Evolutionary conservation across 2,329 filamentous ascomycete genomes (phyloP).

Genomic region (Alternaria angustiovoidea): DNA sequence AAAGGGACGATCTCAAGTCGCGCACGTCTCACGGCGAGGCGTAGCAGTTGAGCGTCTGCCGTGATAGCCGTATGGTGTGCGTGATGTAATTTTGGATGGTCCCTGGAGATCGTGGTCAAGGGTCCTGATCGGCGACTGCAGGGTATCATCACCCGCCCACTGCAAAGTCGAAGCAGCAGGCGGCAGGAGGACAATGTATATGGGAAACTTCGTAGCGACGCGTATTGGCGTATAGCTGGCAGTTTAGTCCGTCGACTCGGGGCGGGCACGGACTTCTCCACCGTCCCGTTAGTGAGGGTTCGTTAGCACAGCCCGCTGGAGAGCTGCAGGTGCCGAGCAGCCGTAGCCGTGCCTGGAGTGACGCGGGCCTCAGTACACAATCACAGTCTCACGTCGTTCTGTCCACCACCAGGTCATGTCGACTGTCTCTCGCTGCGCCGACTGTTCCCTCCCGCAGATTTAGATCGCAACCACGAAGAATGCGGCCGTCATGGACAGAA

Average conservation of each 20-base stretch:
- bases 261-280: constrained; percentile 16
- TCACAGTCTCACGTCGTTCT: constrained; percentile 8
- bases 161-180: not conserved
- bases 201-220: not conserved
- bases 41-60: not conserved
- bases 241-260: not conserved
- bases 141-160: not conserved
- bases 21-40: constrained; percentile 11
- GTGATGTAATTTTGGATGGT: constrained; percentile 12
- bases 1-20: constrained; percentile 7
- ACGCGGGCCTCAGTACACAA: constrained; percentile 17
- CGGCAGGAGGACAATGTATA: not conserved
- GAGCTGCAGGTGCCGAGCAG: constrained; percentile 14
- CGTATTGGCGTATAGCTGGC: constrained; percentile 1
- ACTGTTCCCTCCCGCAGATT: constrained; percentile 34
- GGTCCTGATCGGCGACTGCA: constrained; percentile 2
- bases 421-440: constrained; percentile 23
- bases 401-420: constrained; percentile 26
- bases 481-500: constrained; percentile 47
- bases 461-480: constrained; percentile 34
- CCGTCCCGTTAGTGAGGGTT: constrained; percentile 12
- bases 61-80: constrained; percentile 14
- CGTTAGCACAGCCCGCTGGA: constrained; percentile 7
- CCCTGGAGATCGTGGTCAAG: constrained; percentile 14
- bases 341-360: constrained; percentile 19